Conservation (phyloP, 805 yeast genomes). For the Jamesozyma jinghongensis region DNA sequence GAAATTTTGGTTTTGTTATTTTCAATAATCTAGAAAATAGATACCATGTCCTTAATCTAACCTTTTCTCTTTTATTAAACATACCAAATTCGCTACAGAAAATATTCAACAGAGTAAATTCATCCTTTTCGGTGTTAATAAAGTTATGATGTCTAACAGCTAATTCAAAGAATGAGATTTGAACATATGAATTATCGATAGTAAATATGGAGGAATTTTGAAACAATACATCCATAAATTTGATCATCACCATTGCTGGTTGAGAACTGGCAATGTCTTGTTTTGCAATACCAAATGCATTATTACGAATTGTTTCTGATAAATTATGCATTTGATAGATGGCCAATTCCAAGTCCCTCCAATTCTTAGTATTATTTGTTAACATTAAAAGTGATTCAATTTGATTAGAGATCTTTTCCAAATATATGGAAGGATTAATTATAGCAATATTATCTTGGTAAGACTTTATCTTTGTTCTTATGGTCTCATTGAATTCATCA, state of each 20-base stretch:
- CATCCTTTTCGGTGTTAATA: constrained; percentile 33
- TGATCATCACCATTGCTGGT: constrained; percentile 43
- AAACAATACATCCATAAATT: constrained; percentile 23
- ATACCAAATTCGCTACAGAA: constrained; percentile 78
- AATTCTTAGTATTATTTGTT: constrained; percentile 33
- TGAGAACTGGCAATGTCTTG: constrained; percentile 54
- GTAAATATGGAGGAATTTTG: constrained; percentile 31
- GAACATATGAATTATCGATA: constrained; percentile 73
- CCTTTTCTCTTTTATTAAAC: constrained; percentile 63
- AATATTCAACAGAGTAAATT: constrained; percentile 57
- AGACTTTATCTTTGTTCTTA: constrained; percentile 56
- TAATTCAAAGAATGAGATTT: constrained; percentile 73
- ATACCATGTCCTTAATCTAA: constrained; percentile 83
- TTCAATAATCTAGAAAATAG: constrained; percentile 75
- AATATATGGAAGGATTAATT: constrained; percentile 50
- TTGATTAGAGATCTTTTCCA: constrained; percentile 51
- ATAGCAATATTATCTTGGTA: constrained; percentile 77
- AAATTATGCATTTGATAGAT: constrained; percentile 70
- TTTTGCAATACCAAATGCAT: constrained; percentile 62
- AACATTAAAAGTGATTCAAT: constrained; percentile 34
- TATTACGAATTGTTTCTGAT: constrained; percentile 72
- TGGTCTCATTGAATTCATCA: constrained; percentile 68
- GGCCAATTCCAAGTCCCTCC: constrained; percentile 85
- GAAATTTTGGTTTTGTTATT: constrained; percentile 57
- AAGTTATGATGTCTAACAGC: constrained; percentile 69